Evolutionary conservation across 176 grass and related monocot genomes (phyloP).

Genomic region (Cenchrus americanus): DNA sequence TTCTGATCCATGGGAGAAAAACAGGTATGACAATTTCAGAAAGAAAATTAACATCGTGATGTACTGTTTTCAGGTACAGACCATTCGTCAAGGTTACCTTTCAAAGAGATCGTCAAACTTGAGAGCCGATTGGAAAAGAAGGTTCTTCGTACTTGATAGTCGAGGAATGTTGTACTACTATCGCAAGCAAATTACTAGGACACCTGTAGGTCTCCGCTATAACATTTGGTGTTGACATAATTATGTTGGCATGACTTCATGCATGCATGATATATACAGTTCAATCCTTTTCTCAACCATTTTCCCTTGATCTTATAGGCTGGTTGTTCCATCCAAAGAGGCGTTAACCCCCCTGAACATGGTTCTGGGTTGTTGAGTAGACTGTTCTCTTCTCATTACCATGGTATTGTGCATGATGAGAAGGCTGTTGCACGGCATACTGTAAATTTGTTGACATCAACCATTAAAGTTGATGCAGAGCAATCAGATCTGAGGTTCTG

Average conservation of each 20-base stretch:
- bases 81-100: slow-evolving; percentile 97
- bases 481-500: slow-evolving; percentile 96
- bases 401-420: slow-evolving; percentile 84
- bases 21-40: slow-evolving; percentile 7
- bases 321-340: slow-evolving; percentile 63
- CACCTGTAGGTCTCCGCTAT: slow-evolving; percentile 65
- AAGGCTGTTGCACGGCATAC: slow-evolving; percentile 97
- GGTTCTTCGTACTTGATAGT: slow-evolving; percentile 99
- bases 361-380: slow-evolving; percentile 94
- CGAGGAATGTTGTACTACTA: slow-evolving; percentile 99
- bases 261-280: slow-evolving; percentile 25
- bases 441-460: slow-evolving; percentile 94
- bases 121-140: slow-evolving; percentile 98
- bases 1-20: slow-evolving; percentile 35
- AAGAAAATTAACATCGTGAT: slow-evolving; percentile 15
- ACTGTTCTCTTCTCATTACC: slow-evolving; percentile 99
- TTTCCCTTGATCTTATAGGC: slow-evolving; percentile 59
- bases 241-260: slow-evolving; percentile 13
- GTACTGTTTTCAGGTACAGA: slow-evolving; percentile 73
- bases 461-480: slow-evolving; percentile 92
- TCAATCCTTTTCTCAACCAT: slow-evolving; percentile 40
- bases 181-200: slow-evolving; percentile 82
- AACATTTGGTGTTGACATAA: slow-evolving; percentile 39
- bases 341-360: slow-evolving; percentile 64
- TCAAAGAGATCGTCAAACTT: slow-evolving; percentile 94